Evolutionary conservation across 805 yeast species (phyloP).

Genomic region (Yamadazyma paraphyllophila): DNA sequence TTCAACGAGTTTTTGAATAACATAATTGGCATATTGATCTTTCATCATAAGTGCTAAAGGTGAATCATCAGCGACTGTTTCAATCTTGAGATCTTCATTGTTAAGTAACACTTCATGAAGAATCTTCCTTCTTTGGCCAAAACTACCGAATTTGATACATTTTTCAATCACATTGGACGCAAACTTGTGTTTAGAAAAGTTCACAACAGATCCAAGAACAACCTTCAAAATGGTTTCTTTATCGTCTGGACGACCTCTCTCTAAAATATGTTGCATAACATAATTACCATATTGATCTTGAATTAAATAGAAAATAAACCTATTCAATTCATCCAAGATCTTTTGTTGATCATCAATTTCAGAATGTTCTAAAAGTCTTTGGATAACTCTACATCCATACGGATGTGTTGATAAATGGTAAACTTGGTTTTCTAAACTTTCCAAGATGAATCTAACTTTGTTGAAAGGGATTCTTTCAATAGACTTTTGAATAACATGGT

Average conservation of each 20-base stretch:
- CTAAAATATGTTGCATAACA: slow-evolving; percentile 93
- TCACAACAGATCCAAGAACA: slow-evolving; percentile 70
- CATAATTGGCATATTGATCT: slow-evolving; percentile 97
- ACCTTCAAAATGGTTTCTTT: slow-evolving; percentile 61
- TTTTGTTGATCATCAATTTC: slow-evolving; percentile 58
- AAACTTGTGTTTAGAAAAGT: slow-evolving; percentile 91
- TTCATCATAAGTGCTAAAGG: slow-evolving; percentile 91
- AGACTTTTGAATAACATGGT: slow-evolving; percentile 94
- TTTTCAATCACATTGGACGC: slow-evolving; percentile 98
- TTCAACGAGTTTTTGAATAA: slow-evolving; percentile 90
- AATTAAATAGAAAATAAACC: slow-evolving; percentile 69
- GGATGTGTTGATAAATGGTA: slow-evolving; percentile 92
- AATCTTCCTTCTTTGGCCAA: slow-evolving; percentile 58
- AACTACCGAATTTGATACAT: slow-evolving; percentile 73
- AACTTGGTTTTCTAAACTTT: slow-evolving; percentile 65
- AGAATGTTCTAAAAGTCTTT: slow-evolving; percentile 83
- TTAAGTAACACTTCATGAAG: slow-evolving; percentile 63
- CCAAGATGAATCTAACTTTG: slow-evolving; percentile 67
- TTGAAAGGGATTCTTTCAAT: slow-evolving; percentile 81
- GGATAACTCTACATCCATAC: slow-evolving; percentile 96
- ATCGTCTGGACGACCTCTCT: slow-evolving; percentile 68
- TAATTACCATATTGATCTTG: slow-evolving; percentile 98
- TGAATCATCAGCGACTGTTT: slow-evolving; percentile 56
- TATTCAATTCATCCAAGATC: slow-evolving; percentile 69
- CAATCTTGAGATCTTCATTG: slow-evolving; percentile 46